phyloP scores from a whole-genome alignment of 192 early-diverging fungal species.

The Backusella tarrabulga region DNA sequence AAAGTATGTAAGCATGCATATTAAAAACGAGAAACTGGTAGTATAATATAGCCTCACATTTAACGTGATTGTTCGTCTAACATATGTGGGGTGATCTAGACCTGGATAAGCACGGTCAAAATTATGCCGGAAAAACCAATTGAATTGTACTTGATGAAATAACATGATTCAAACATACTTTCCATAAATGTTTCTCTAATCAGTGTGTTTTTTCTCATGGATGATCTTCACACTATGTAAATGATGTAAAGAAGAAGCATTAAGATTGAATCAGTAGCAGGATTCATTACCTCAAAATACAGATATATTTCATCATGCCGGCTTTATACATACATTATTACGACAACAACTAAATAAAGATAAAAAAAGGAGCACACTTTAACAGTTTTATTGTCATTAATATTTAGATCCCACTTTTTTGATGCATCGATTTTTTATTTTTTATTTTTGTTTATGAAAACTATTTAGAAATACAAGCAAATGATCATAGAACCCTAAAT shows the following conservation, averaged over 20 bases:
- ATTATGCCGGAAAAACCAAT: no score
- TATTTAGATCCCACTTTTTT: neutral
- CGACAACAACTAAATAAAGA: neutral
- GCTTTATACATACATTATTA: neutral
- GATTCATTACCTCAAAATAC: neutral
- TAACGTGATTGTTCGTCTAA: no score
- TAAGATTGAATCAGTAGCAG: neutral
- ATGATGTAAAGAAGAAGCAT: neutral
- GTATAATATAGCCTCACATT: no score
- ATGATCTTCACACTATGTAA: neutral
- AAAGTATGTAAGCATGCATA: no score
- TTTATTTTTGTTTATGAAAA: neutral
- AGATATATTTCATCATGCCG: neutral
- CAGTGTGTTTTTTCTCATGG: neutral
- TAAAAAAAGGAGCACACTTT: neutral
- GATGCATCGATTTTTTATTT: neutral
- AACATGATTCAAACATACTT: neutral
- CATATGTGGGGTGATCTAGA: no score
- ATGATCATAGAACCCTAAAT: neutral
- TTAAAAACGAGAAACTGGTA: no score
- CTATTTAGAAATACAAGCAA: neutral
- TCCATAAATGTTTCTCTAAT: neutral
- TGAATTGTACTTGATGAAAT: no score
- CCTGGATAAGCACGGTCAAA: no score
- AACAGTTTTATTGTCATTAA: neutral